phyloP scores from a whole-genome alignment of 441 rosid genomes.

The Codiaeum variegatum region DNA sequence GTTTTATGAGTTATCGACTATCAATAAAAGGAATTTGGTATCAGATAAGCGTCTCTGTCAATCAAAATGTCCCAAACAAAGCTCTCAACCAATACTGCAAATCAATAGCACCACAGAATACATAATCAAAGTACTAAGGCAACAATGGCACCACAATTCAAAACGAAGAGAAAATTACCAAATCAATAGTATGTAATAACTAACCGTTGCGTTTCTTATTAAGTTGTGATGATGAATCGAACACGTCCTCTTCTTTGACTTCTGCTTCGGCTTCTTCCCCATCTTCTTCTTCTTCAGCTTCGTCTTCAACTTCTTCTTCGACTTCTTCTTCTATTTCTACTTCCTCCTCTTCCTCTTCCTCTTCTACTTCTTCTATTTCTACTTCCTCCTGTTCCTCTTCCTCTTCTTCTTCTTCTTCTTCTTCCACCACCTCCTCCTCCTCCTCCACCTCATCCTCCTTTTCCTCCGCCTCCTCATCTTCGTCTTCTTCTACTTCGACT shows the following conservation, averaged over 20 bases:
- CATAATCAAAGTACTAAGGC: neutral
- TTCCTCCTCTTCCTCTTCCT: neutral
- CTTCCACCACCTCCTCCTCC: neutral
- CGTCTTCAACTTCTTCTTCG: neutral
- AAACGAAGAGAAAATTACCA: neutral
- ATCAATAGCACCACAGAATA: neutral
- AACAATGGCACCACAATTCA: neutral
- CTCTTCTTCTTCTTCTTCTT: slow-evolving; percentile 2
- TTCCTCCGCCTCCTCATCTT: neutral
- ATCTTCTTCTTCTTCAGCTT: slow-evolving; percentile 7
- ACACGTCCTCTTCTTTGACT: neutral
- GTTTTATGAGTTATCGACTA: neutral
- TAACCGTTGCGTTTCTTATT: slow-evolving; percentile 14
- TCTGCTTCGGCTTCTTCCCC: slow-evolving; percentile 7
- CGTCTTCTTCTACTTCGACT: slow-evolving; percentile 10
- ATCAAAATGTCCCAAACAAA: neutral
- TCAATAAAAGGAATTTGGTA: neutral
- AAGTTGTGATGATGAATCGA: neutral
- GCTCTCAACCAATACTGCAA: neutral
- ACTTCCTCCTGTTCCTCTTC: slow-evolving; percentile 15
- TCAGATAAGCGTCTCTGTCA: neutral
- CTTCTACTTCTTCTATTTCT: slow-evolving; percentile 13
- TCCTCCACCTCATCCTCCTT: neutral
- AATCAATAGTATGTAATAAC: neutral
- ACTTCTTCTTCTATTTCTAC: neutral